Evolutionary conservation across 352 stramenopile genomes (phyloP).

Genomic region (Phytophthora litchii): DNA sequence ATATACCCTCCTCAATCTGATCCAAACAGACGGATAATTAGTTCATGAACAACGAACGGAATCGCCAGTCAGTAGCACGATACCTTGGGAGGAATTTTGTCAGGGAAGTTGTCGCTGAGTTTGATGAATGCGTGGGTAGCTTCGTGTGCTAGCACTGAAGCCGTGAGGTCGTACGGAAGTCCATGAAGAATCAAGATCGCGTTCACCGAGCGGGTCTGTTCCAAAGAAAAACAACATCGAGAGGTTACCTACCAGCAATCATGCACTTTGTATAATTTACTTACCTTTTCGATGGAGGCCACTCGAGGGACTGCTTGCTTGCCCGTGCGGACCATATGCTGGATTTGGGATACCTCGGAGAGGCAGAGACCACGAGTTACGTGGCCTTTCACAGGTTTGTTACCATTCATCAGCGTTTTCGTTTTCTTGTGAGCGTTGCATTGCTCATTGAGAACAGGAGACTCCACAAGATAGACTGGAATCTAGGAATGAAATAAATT

Average conservation of each 20-base stretch:
- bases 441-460: slow-evolving; percentile 59
- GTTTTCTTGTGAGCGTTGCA: slow-evolving; percentile 36
- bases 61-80: neutral
- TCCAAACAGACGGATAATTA: slow-evolving; percentile 9
- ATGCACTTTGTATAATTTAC: neutral
- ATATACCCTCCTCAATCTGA: slow-evolving; percentile 67
- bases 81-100: slow-evolving; percentile 52
- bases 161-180: slow-evolving; percentile 76
- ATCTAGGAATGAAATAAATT: slow-evolving; percentile 34
- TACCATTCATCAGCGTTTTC: slow-evolving; percentile 32
- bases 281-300: slow-evolving; percentile 58
- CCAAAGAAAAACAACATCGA: neutral
- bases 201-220: slow-evolving; percentile 67
- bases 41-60: neutral
- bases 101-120: slow-evolving; percentile 67
- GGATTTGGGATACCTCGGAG: slow-evolving; percentile 60
- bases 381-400: slow-evolving; percentile 38
- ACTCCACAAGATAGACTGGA: slow-evolving; percentile 71
- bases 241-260: slow-evolving; percentile 1
- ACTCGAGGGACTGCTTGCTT: slow-evolving; percentile 46
- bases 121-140: slow-evolving; percentile 81
- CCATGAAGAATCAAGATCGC: slow-evolving; percentile 77
- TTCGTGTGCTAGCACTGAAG: slow-evolving; percentile 75
- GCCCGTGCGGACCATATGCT: slow-evolving; percentile 52
- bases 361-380: slow-evolving; percentile 61